These are phyloP conservation scores for Cicer cuneatum DNA, from an alignment of 306 rosid species.

Conservation along the genomic window DNA sequence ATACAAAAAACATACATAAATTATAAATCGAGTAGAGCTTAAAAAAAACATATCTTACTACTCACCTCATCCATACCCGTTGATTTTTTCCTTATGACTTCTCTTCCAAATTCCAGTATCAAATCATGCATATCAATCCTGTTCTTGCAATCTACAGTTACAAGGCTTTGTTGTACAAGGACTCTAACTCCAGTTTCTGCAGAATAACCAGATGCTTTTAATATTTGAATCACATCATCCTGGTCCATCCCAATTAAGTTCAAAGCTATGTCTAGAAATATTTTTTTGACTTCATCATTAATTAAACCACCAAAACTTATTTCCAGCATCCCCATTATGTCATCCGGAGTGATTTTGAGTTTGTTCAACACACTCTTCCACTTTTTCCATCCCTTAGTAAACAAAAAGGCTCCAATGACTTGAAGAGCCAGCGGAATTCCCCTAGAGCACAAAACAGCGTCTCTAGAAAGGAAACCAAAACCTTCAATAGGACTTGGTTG, in stretches of 20 bases:
- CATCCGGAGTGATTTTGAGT: not conserved
- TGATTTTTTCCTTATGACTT: not conserved
- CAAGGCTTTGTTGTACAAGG: conserved; percentile 6
- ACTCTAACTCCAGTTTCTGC: not conserved
- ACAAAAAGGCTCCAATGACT: not conserved
- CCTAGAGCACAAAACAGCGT: not conserved
- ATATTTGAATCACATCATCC: conserved; percentile 2
- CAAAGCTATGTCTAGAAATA: not conserved
- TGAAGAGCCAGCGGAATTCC: not conserved
- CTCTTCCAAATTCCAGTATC: not conserved
- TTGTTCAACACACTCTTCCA: not conserved
- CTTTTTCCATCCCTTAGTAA: not conserved
- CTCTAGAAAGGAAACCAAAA: not conserved
- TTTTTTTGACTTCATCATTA: not conserved
- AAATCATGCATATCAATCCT: not conserved
- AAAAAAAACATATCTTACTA: not conserved
- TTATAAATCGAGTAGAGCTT: not conserved
- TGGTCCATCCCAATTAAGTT: not conserved
- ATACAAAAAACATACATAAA: not conserved
- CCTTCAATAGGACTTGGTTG: not conserved
- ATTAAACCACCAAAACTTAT: not conserved
- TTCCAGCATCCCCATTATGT: not conserved
- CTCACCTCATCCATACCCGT: not conserved
- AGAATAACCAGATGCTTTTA: conserved; percentile 5
- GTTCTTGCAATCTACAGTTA: not conserved